These are phyloP conservation scores for Globisporangium cystogenes DNA, from an alignment of 352 stramenopile genomes.

Conservation along the genomic window DNA sequence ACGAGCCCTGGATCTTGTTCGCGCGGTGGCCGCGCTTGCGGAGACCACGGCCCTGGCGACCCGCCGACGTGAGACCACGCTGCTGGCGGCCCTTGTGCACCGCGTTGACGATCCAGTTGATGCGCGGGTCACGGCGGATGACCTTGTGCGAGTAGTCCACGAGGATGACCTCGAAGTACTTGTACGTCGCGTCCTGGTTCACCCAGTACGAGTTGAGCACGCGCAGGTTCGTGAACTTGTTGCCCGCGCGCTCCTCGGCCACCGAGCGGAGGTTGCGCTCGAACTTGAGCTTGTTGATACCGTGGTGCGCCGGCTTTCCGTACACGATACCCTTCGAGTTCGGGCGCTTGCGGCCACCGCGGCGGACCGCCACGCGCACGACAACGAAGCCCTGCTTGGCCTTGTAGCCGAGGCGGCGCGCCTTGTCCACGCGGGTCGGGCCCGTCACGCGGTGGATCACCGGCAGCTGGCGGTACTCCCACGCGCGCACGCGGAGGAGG, in stretches of 20 bases:
- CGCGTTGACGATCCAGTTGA: slow-evolving; percentile 99
- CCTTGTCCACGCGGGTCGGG: slow-evolving; percentile 98
- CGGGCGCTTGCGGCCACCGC: slow-evolving; percentile 98
- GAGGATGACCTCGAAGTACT: slow-evolving; percentile 99
- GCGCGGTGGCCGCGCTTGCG: slow-evolving; percentile 98
- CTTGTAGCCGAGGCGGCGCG: slow-evolving; percentile 99
- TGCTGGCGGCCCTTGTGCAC: slow-evolving; percentile 99
- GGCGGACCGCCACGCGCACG: slow-evolving; percentile 96
- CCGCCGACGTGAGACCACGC: slow-evolving; percentile 97
- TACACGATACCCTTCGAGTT: slow-evolving; percentile 99
- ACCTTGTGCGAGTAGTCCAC: slow-evolving; percentile 97
- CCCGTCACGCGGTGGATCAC: slow-evolving; percentile 94
- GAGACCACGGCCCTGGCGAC: slow-evolving; percentile 95
- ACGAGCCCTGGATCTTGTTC: slow-evolving; percentile 99
- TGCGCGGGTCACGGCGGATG: slow-evolving; percentile 98
- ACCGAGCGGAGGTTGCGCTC: slow-evolving; percentile 97
- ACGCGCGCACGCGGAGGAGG: slow-evolving; percentile 96
- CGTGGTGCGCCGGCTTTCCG: slow-evolving; percentile 99
- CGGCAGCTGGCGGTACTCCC: slow-evolving; percentile 98
- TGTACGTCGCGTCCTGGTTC: slow-evolving; percentile 99
- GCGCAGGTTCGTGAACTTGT: slow-evolving; percentile 97
- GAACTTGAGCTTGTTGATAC: slow-evolving; percentile 99
- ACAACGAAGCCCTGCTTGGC: slow-evolving; percentile 99
- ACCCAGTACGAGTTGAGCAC: slow-evolving; percentile 99
- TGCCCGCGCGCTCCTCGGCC: slow-evolving; percentile 97